A percentile compares a stretch with the other conserved stretches of the same genome.
These are phyloP conservation scores for Phytophthora vignae DNA, from an alignment of 352 stramenopile genomes.

Conservation along the genomic window DNA sequence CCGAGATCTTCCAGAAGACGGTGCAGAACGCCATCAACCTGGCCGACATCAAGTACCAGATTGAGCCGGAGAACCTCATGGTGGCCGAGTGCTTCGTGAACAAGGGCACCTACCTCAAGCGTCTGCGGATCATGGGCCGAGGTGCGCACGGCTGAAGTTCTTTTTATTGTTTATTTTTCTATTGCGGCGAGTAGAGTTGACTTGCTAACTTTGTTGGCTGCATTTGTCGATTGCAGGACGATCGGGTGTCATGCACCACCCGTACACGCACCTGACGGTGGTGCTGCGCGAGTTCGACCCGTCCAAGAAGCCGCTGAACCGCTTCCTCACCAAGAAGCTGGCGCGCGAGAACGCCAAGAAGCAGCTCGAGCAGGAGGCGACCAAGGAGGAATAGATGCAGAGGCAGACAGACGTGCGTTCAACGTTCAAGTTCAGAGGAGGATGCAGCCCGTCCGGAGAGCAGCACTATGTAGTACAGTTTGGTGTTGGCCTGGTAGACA, in stretches of 20 bases:
- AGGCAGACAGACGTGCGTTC: conserved; percentile 13
- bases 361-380: conserved; percentile 25
- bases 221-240: conserved; percentile 50
- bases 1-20: conserved; percentile 85
- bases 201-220: not conserved
- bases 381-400: conserved; percentile 48
- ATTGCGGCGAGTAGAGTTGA: too few species aligned
- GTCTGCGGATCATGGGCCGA: conserved; percentile 86
- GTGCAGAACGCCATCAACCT: conserved; percentile 90
- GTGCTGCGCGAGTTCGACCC: conserved; percentile 83
- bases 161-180: not conserved
- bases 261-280: conserved; percentile 83
- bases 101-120: conserved; percentile 87
- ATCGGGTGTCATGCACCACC: conserved; percentile 87
- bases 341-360: conserved; percentile 61
- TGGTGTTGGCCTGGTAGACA: not conserved
- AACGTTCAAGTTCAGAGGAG: conserved; percentile 19
- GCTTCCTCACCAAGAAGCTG: conserved; percentile 78
- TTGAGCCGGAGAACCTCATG: conserved; percentile 86
- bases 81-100: conserved; percentile 88
- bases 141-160: conserved; percentile 42
- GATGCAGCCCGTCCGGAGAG: conserved; percentile 15
- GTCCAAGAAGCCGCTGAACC: conserved; percentile 79
- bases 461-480: not conserved
- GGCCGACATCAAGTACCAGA: conserved; percentile 90